phyloP scores from a whole-genome alignment of 805 yeast species.

The Candida sakaeoensis region DNA sequence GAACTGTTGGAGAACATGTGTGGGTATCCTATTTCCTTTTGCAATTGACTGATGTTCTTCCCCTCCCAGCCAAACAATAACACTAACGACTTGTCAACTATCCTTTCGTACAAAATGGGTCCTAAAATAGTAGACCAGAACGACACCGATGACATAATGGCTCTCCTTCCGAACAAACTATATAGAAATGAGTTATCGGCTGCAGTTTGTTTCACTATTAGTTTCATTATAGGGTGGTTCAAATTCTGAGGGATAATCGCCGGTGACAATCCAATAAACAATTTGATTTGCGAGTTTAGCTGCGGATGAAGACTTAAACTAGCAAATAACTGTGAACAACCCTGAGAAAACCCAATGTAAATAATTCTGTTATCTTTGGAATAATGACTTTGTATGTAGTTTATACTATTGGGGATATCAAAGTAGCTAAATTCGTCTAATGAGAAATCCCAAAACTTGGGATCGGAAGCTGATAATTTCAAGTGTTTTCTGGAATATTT shows the following conservation, averaged over 20 bases:
- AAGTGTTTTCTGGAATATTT: constrained; percentile 30
- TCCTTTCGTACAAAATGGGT: constrained; percentile 17
- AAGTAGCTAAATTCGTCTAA: constrained; percentile 29
- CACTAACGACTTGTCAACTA: constrained; percentile 22
- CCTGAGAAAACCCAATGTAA: constrained; percentile 30
- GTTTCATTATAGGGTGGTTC: constrained; percentile 20
- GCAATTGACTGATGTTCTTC: constrained; percentile 18
- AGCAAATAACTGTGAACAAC: constrained; percentile 31
- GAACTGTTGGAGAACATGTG: constrained; percentile 29
- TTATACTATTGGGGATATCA: constrained; percentile 26
- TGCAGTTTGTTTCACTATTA: constrained; percentile 24
- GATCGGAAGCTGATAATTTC: constrained; percentile 20
- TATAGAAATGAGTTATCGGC: constrained; percentile 21
- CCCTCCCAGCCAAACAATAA: constrained; percentile 28
- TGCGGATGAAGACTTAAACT: constrained; percentile 24
- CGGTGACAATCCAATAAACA: constrained; percentile 29
- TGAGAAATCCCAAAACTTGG: constrained; percentile 28
- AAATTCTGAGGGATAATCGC: constrained; percentile 25
- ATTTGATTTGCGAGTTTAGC: constrained; percentile 18
- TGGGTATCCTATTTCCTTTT: constrained; percentile 25
- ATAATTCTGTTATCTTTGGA: constrained; percentile 15
- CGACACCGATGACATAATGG: constrained; percentile 26
- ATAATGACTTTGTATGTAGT: constrained; percentile 19
- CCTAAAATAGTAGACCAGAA: constrained; percentile 26
- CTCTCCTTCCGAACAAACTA: constrained; percentile 24